A percentile compares a stretch with the other conserved stretches of the same genome.
Conservation (phyloP, 495 filamentous ascomycete genomes). For the Talaromyces thailandensis region DNA sequence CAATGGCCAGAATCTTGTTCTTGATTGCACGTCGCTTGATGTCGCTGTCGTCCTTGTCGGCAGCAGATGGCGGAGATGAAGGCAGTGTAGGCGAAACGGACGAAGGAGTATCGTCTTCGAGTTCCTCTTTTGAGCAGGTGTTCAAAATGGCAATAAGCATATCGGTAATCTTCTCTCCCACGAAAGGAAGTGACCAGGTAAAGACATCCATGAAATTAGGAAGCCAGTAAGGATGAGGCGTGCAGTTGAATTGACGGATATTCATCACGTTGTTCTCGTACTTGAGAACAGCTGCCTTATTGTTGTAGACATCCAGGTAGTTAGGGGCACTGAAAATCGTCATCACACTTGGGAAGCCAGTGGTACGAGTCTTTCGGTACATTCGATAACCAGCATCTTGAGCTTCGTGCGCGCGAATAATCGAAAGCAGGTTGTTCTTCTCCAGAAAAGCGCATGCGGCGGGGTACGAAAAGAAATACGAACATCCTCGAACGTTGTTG, state of each 20-base stretch:
- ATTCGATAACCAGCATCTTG: conserved; percentile 98
- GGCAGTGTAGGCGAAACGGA: conserved; percentile 53
- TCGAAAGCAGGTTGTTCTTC: conserved; percentile 95
- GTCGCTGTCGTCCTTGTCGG: conserved; percentile 74
- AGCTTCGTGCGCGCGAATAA: conserved; percentile 97
- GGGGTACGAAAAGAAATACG: conserved; percentile 98
- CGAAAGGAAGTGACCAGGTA: conserved; percentile 97
- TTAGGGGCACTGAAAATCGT: conserved; percentile 99
- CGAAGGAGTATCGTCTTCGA: conserved; percentile 70
- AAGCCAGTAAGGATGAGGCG: conserved; percentile 97
- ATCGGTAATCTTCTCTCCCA: conserved; percentile 98
- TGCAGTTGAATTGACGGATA: conserved; percentile 99
- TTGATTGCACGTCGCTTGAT: conserved; percentile 94
- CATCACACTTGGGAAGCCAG: conserved; percentile 98
- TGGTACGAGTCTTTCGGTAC: conserved; percentile 97
- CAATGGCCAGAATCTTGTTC: conserved; percentile 98
- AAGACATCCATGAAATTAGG: conserved; percentile 99
- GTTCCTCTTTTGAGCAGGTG: conserved; percentile 95
- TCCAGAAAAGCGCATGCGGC: conserved; percentile 97
- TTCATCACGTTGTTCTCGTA: conserved; percentile 99
- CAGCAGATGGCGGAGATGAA: conserved; percentile 56
- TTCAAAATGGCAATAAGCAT: conserved; percentile 99
- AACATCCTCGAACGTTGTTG: conserved; percentile 97
- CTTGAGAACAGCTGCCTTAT: conserved; percentile 96
- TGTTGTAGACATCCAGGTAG: conserved; percentile 99